Conservation (phyloP, 2,329 filamentous ascomycete genomes). For the Exophiala viscosa region DNA sequence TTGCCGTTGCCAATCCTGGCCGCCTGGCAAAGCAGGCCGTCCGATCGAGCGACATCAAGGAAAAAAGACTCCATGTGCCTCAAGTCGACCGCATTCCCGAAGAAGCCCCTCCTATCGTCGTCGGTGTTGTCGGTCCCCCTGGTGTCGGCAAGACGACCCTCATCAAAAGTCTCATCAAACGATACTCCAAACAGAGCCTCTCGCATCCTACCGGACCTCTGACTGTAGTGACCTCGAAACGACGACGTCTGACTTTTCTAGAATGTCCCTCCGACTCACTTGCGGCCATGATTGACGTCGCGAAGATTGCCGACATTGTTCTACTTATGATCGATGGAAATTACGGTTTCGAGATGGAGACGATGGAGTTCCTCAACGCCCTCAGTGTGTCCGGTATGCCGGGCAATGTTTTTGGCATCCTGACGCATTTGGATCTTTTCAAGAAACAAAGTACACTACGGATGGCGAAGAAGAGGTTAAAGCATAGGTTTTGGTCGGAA, state of each 20-base stretch:
- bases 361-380: slow-evolving; percentile 97
- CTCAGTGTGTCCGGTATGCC: slow-evolving; percentile 95
- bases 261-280: slow-evolving; percentile 94
- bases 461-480: slow-evolving; percentile 91
- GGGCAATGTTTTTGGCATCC: slow-evolving; percentile 93
- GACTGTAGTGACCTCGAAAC: slow-evolving; percentile 94
- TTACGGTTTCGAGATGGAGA: slow-evolving; percentile 99
- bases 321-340: slow-evolving; percentile 98
- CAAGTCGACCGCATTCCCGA: slow-evolving; percentile 93
- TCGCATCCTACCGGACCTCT: slow-evolving; percentile 86
- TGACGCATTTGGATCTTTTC: slow-evolving; percentile 95
- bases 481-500: slow-evolving; percentile 95
- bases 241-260: slow-evolving; percentile 87
- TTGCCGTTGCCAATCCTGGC: slow-evolving; percentile 77
- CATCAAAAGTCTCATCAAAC: slow-evolving; percentile 86
- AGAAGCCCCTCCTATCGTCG: slow-evolving; percentile 88
- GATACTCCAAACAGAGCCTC: slow-evolving; percentile 94
- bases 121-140: slow-evolving; percentile 89
- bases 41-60: slow-evolving; percentile 60
- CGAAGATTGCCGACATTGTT: slow-evolving; percentile 96
- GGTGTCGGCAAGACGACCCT: slow-evolving; percentile 95
- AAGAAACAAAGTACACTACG: slow-evolving; percentile 87
- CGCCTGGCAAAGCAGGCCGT: slow-evolving; percentile 67
- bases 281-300: slow-evolving; percentile 92
- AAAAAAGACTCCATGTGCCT: slow-evolving; percentile 93